Evolutionary conservation across 139 green algal species (phyloP).

Genomic region (Yamagishiella unicocca): DNA sequence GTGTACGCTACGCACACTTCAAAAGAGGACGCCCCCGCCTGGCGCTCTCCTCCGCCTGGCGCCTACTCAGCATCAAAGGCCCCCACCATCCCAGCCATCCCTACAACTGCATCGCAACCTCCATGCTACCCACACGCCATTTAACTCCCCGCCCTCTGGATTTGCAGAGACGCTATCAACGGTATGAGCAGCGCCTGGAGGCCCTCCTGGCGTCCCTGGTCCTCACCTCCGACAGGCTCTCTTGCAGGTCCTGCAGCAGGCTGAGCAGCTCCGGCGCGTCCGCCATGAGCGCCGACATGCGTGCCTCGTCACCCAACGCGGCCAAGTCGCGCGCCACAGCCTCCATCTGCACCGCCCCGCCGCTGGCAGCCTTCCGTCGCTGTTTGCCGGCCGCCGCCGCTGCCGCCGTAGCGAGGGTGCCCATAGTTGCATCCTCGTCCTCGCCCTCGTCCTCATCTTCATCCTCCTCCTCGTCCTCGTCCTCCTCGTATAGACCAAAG

Average conservation of each 20-base stretch:
- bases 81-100: too few relatives aligned
- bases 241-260: conserved; percentile 81
- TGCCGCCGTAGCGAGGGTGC: neutral
- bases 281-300: conserved; percentile 65
- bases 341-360: conserved; percentile 61
- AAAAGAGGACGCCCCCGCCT: too few relatives aligned
- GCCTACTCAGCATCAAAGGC: too few relatives aligned
- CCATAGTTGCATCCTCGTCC: conserved; percentile 49
- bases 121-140: too few relatives aligned
- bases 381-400: conserved; percentile 53
- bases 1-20: too few relatives aligned
- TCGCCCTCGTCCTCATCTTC: conserved; percentile 62
- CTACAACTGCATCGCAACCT: too few relatives aligned
- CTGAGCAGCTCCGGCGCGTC: conserved; percentile 88
- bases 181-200: too few relatives aligned
- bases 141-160: too few relatives aligned
- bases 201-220: neutral
- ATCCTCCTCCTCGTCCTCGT: conserved; percentile 56
- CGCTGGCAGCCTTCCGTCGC: conserved; percentile 33
- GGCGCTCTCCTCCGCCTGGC: too few relatives aligned
- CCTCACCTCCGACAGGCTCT: conserved; percentile 60
- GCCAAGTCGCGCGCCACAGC: conserved; percentile 61
- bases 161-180: too few relatives aligned
- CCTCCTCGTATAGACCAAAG: conserved; percentile 66
- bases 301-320: conserved; percentile 58